Base-by-base conservation (phyloP, 495 filamentous ascomycete genomes). In the Xylaria venustula region DNA sequence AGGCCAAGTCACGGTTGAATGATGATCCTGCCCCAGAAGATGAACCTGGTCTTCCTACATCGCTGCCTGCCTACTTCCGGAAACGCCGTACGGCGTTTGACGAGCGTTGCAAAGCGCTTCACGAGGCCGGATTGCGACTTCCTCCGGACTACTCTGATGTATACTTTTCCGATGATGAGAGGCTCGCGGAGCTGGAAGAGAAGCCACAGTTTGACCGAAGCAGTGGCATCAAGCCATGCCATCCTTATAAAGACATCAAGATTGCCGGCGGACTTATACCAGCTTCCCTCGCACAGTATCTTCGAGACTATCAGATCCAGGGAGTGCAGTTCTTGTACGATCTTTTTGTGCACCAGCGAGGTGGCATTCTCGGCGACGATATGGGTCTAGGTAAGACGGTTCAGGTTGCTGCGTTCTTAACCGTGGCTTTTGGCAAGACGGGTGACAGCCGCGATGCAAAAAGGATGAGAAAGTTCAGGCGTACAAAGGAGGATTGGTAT, bases 361-460 rank as follows among this genome's bases (percentile, higher is more conserved):
- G 95, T 3, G 92, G 90, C 4, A 89, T 98, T 22, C 80, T 98
- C 2, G 85, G 95, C 1, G 94, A 98, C 72, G 94, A 98, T 68
- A 98, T 98, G 94, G 94, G 94, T 32, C 75, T 98, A 30, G 94
- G 94, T 0, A 98, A 98, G 73, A 98, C 94, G 0, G 90, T 98
- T 14, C 94, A 98, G 73, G 92, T 98, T 26, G 95, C 94, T 60
- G 91, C 93, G 0, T 98, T 98, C 65, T 80, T 98, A 34, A 92
- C 91, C 0, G 92, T 87, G 7, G 92, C 91, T 6, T 98, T 97
- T 71, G 95, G 93, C 0, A 98, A 98, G 75, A 96, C 91, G 5
- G 95, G 87, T 2, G 93, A 97, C 64, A 89, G 93, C 72, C 79
- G 93, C 46, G 94, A 98, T 67, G 79, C 72, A 2, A 96, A 97